These are phyloP conservation scores for Cercophora newfieldiana DNA, from an alignment of 495 filamentous ascomycete genomes.

Conservation along the genomic window DNA sequence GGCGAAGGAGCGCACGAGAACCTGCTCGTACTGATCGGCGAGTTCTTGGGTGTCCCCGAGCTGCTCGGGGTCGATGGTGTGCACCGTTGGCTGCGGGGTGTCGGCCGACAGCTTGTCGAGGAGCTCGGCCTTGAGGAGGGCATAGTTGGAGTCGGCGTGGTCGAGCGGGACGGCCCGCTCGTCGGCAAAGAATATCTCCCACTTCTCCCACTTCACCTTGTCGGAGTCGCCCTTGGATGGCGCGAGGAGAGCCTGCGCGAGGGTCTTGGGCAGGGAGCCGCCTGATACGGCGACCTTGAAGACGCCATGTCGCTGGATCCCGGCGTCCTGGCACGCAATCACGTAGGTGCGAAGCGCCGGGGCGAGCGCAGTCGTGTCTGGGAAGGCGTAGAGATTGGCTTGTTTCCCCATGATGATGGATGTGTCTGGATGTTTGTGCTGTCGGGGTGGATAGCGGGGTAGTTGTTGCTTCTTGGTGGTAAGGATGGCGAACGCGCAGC, in stretches of 20 bases:
- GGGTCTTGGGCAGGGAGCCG: slow-evolving; percentile 84
- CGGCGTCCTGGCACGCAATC: slow-evolving; percentile 73
- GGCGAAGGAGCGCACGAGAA: slow-evolving; percentile 79
- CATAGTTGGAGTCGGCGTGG: slow-evolving; percentile 92
- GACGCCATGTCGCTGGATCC: slow-evolving; percentile 71
- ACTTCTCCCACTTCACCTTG: slow-evolving; percentile 74
- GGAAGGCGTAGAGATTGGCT: slow-evolving; percentile 84
- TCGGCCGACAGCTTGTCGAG: slow-evolving; percentile 78
- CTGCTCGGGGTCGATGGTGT: slow-evolving; percentile 70
- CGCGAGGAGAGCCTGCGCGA: slow-evolving; percentile 75
- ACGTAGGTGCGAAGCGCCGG: slow-evolving; percentile 76
- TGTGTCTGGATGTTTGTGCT: not conserved
- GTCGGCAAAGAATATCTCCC: slow-evolving; percentile 98
- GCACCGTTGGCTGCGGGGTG: slow-evolving; percentile 65
- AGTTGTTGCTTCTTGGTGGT: not conserved
- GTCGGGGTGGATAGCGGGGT: not conserved
- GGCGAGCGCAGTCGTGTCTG: slow-evolving; percentile 65
- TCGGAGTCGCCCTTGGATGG: slow-evolving; percentile 61
- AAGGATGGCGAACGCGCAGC: not conserved
- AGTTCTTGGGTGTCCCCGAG: slow-evolving; percentile 86
- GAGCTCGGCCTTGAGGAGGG: slow-evolving; percentile 79
- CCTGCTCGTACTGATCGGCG: slow-evolving; percentile 89
- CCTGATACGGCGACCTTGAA: slow-evolving; percentile 95
- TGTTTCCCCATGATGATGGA: slow-evolving; percentile 63
- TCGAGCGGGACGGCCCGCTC: slow-evolving; percentile 92